Conservation (phyloP, 2,329 filamentous ascomycete species). For the Colletotrichum orbiculare region DNA sequence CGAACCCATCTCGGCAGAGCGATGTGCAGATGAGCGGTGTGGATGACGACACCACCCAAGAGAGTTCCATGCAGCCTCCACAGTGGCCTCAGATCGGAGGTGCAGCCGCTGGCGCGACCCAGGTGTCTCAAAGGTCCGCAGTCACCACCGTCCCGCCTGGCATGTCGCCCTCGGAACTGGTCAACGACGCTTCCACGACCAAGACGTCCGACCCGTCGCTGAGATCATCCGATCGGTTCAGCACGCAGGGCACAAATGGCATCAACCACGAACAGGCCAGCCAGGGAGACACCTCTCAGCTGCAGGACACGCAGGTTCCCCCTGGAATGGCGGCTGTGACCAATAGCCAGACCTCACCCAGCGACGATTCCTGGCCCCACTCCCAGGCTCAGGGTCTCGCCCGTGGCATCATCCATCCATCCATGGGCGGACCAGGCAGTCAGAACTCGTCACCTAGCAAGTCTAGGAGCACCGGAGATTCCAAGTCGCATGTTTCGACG, state of each 20-base stretch:
- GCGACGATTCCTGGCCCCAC: constrained; percentile 66
- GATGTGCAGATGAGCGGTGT: constrained; percentile 73
- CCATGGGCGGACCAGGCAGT: constrained; percentile 45
- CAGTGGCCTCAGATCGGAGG: constrained; percentile 49
- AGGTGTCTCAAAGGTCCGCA: constrained; percentile 73
- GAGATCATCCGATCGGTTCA: constrained; percentile 71
- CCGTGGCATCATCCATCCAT: constrained; percentile 47
- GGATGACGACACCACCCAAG: constrained; percentile 60
- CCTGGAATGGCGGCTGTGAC: constrained; percentile 44
- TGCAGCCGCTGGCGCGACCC: constrained; percentile 60
- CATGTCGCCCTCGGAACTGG: constrained; percentile 66
- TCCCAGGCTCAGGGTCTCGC: constrained; percentile 67
- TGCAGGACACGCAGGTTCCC: constrained; percentile 66
- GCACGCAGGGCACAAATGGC: constrained; percentile 80
- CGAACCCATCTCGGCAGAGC: constrained; percentile 57
- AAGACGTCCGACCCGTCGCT: constrained; percentile 82
- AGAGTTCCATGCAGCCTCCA: constrained; percentile 62
- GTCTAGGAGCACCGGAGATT: constrained; percentile 44
- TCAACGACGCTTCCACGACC: constrained; percentile 94
- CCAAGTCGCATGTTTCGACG: constrained; percentile 48
- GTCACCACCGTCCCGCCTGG: constrained; percentile 68
- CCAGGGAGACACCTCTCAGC: constrained; percentile 49
- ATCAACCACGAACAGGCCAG: constrained; percentile 58
- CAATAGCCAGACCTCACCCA: constrained; percentile 57
- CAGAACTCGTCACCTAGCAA: constrained; percentile 51